Evolutionary conservation across 2,329 filamentous ascomycete species (phyloP).

Genomic region (Chrysoporthe puriensis): DNA sequence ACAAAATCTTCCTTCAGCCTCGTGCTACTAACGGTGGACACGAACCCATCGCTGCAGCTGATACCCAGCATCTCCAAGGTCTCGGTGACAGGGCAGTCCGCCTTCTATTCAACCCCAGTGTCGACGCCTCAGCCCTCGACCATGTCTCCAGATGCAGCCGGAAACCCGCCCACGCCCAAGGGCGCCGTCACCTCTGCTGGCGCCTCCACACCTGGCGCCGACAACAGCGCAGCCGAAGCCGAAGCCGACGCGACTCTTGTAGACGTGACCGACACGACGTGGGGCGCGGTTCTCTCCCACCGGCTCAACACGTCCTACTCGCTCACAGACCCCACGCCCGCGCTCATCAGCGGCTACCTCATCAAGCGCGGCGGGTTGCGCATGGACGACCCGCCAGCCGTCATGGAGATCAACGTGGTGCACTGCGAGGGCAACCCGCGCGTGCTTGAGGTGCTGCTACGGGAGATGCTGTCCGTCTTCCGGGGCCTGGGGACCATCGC

Average conservation of each 20-base stretch:
- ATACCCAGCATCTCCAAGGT: constrained; percentile 59
- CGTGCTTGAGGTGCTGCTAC: constrained; percentile 65
- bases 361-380: constrained; percentile 64
- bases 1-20: constrained; percentile 55
- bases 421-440: constrained; percentile 57
- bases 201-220: constrained; percentile 52
- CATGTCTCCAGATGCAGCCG: constrained; percentile 63
- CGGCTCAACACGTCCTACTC: constrained; percentile 63
- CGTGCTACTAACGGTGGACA: constrained; percentile 67
- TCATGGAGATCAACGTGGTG: constrained; percentile 69
- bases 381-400: constrained; percentile 59
- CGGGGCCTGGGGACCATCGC: constrained; percentile 71
- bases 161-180: constrained; percentile 54
- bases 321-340: constrained; percentile 57
- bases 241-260: constrained; percentile 69
- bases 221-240: constrained; percentile 46
- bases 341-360: constrained; percentile 67
- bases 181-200: constrained; percentile 40
- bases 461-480: constrained; percentile 73
- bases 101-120: constrained; percentile 64
- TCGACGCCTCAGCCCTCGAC: constrained; percentile 67
- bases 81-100: constrained; percentile 46
- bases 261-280: constrained; percentile 75
- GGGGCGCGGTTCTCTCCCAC: constrained; percentile 73
- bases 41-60: constrained; percentile 65